Conservation (phyloP, 352 stramenopile genomes). For the Phytophthora macrochlamydospora region DNA sequence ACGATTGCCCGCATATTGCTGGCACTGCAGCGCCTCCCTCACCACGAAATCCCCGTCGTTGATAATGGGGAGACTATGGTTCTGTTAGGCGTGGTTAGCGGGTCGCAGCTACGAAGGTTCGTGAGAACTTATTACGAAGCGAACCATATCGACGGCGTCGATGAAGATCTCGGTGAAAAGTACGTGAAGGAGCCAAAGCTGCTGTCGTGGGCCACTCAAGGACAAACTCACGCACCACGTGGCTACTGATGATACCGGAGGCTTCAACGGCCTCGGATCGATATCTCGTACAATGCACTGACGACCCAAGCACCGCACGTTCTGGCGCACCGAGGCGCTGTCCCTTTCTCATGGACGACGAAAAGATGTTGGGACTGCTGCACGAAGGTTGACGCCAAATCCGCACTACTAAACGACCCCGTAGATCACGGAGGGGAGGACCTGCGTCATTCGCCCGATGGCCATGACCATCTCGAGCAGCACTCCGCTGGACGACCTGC, state of each 20-base stretch:
- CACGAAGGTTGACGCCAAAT: constrained; percentile 73
- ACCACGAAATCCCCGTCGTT: constrained; percentile 79
- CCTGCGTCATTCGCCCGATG: constrained; percentile 76
- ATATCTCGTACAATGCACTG: constrained; percentile 74
- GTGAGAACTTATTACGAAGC: constrained; percentile 66
- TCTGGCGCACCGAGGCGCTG: constrained; percentile 10
- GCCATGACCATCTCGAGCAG: constrained; percentile 82
- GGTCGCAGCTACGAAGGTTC: constrained; percentile 63
- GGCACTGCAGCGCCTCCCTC: constrained; percentile 71
- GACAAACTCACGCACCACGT: constrained; percentile 58
- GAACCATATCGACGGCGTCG: constrained; percentile 53
- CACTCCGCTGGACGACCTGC: constrained; percentile 83
- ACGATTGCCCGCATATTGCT: constrained; percentile 70
- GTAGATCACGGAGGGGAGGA: constrained; percentile 73
- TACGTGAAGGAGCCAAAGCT: constrained; percentile 34
- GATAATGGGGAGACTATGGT: constrained; percentile 74
- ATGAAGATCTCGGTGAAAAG: constrained; percentile 77
- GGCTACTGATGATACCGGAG: constrained; percentile 39
- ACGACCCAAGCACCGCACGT: constrained; percentile 30
- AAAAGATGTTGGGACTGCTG: constrained; percentile 77
- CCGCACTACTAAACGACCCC: constrained; percentile 49
- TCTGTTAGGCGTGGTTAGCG: constrained; percentile 69
- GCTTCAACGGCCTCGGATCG: constrained; percentile 72
- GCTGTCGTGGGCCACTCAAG: constrained; percentile 69
- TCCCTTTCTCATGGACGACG: constrained; percentile 88